phyloP scores from a whole-genome alignment of 1,284 basidiomycete species.

The Puccinia polysora region DNA sequence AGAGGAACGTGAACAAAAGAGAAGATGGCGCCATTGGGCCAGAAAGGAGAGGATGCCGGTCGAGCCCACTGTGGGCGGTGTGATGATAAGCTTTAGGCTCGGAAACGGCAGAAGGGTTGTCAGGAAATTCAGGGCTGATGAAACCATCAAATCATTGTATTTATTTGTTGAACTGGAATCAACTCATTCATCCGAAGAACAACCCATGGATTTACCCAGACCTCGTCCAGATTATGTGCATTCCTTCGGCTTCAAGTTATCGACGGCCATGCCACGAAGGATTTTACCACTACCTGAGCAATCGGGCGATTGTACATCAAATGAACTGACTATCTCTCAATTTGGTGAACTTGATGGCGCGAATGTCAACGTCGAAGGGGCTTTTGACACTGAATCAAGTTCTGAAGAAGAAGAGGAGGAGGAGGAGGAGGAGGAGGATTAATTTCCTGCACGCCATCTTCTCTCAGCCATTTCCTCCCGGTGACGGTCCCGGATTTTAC shows the following conservation, averaged over 20 bases:
- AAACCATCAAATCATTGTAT: slow-evolving; percentile 13
- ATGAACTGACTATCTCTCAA: slow-evolving; percentile 3
- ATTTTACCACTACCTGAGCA: neutral
- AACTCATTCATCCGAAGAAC: neutral
- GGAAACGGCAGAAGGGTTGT: slow-evolving; percentile 24
- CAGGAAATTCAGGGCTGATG: slow-evolving; percentile 2
- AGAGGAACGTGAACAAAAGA: slow-evolving; percentile 14
- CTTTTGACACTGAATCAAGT: neutral
- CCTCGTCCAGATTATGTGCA: slow-evolving; percentile 19
- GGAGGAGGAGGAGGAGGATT: slow-evolving; percentile 1
- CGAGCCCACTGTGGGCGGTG: slow-evolving; percentile 10
- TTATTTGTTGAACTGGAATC: slow-evolving; percentile 34
- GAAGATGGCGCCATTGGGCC: slow-evolving; percentile 31
- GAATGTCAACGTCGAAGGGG: slow-evolving; percentile 39
- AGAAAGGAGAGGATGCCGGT: neutral
- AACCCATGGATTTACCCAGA: neutral
- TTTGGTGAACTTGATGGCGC: slow-evolving; percentile 38
- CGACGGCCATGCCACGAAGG: slow-evolving; percentile 32
- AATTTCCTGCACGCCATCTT: no score
- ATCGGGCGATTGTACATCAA: neutral
- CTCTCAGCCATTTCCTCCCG: no score
- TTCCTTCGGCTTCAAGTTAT: slow-evolving; percentile 23
- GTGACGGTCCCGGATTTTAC: no score
- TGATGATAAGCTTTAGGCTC: slow-evolving; percentile 29
- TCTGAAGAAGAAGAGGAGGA: slow-evolving; percentile 31